A percentile compares a stretch with the other conserved stretches of the same genome.
These are phyloP conservation scores for Phaeosphaeriaceae sp. DNA, from an alignment of 2,329 filamentous ascomycete species.

Conservation along the genomic window DNA sequence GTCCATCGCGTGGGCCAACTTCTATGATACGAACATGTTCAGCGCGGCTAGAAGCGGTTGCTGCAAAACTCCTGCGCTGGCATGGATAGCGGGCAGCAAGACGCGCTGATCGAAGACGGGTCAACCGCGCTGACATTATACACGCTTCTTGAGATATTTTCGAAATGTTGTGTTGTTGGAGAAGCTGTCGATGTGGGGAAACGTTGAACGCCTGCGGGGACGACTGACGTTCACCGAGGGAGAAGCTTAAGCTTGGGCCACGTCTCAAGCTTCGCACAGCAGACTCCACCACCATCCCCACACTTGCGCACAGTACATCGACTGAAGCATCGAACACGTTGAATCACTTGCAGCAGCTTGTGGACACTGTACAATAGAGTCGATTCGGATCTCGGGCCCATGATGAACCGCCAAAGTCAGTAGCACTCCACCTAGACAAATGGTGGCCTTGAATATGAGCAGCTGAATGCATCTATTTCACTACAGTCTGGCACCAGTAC, in stretches of 20 bases:
- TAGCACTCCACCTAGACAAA: neutral
- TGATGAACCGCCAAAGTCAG: neutral
- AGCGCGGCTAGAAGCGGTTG: slow-evolving; percentile 39
- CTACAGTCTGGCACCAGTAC: neutral
- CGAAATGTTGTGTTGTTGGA: neutral
- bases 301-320: neutral
- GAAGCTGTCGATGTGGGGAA: slow-evolving; percentile 16
- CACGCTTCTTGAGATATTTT: neutral
- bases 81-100: slow-evolving; percentile 46
- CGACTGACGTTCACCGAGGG: slow-evolving; percentile 18
- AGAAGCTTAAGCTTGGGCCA: slow-evolving; percentile 18
- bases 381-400: neutral
- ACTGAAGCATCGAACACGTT: neutral
- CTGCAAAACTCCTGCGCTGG: slow-evolving; percentile 38
- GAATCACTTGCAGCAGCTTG: too few species aligned
- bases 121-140: slow-evolving; percentile 40
- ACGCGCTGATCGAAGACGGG: slow-evolving; percentile 41
- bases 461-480: neutral
- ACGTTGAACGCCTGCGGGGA: slow-evolving; percentile 17
- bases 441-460: neutral
- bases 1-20: slow-evolving; percentile 84
- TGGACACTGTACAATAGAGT: too few species aligned
- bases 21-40: slow-evolving; percentile 73
- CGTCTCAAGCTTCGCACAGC: neutral
- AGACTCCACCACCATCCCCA: neutral